phyloP scores from a whole-genome alignment of 768 basidiomycete genomes.

The Rhodotorula graminis region DNA sequence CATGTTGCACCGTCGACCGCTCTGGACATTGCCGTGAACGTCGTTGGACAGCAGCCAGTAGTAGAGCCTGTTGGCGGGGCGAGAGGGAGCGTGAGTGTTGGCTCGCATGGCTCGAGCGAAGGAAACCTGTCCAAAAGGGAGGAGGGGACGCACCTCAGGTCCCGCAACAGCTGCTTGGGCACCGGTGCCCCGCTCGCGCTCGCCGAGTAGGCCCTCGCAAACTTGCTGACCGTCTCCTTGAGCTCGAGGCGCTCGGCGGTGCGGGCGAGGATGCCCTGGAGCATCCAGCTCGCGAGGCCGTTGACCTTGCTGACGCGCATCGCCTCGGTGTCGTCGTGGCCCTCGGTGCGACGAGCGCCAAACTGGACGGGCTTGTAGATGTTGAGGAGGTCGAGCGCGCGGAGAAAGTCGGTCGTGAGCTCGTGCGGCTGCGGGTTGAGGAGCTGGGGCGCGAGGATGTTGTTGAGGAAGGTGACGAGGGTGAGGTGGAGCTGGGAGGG shows the following conservation, averaged over 20 bases:
- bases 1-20: slow-evolving; percentile 34
- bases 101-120: no score
- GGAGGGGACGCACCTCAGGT: slow-evolving; percentile 12
- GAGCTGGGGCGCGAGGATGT: slow-evolving; percentile 39
- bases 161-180: slow-evolving; percentile 15
- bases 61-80: slow-evolving; percentile 13
- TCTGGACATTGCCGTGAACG: slow-evolving; percentile 37
- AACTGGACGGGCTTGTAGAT: slow-evolving; percentile 38
- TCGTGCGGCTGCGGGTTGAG: slow-evolving; percentile 38
- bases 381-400: slow-evolving; percentile 35
- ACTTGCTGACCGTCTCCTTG: slow-evolving; percentile 8
- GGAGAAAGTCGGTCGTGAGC: slow-evolving; percentile 38
- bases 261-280: slow-evolving; percentile 31
- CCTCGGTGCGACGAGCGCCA: slow-evolving; percentile 27
- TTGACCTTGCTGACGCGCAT: slow-evolving; percentile 35
- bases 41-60: slow-evolving; percentile 37
- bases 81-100: not conserved
- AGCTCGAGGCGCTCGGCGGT: slow-evolving; percentile 34
- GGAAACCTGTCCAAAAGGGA: no score
- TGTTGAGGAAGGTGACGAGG: slow-evolving; percentile 37
- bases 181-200: slow-evolving; percentile 24
- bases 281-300: slow-evolving; percentile 36
- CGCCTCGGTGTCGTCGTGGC: slow-evolving; percentile 30
- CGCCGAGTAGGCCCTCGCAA: slow-evolving; percentile 33
- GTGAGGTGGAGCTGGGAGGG: slow-evolving; percentile 36